Conservation (phyloP, 768 basidiomycete species). For the Auricularia cornea region DNA sequence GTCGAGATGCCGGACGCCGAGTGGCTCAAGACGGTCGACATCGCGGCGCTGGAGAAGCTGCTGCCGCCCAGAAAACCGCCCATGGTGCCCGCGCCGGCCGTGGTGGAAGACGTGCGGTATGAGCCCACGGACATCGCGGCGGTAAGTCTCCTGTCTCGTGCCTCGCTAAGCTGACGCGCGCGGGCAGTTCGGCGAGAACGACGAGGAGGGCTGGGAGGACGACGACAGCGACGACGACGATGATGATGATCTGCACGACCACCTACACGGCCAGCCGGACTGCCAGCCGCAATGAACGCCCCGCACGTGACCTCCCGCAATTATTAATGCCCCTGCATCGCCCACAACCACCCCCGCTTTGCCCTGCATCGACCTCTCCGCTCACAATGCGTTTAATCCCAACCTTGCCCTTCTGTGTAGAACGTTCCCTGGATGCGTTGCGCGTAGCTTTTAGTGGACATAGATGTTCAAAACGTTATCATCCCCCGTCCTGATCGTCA, state of each 20-base stretch:
- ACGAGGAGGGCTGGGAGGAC: constrained; percentile 57
- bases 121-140: constrained; percentile 74
- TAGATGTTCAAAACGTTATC: no score
- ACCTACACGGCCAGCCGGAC: constrained; percentile 37
- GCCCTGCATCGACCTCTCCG: no score
- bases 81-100: constrained; percentile 59
- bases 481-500: no score
- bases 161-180: constrained; percentile 53
- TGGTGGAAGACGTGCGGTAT: constrained; percentile 61
- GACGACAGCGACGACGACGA: constrained; percentile 60
- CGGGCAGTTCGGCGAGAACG: constrained; percentile 59
- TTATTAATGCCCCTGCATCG: no score
- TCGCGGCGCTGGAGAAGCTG: constrained; percentile 52
- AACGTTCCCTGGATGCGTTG: no score
- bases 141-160: constrained; percentile 72
- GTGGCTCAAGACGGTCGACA: constrained; percentile 65
- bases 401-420: no score
- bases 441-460: no score
- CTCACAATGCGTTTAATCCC: no score
- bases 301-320: neutral
- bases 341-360: no score
- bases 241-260: constrained; percentile 25
- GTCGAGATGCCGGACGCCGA: constrained; percentile 81
- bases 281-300: constrained; percentile 51
- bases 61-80: constrained; percentile 73